phyloP scores from a whole-genome alignment of 2,329 filamentous ascomycete species.

The Dothiorella sarmentorum region DNA sequence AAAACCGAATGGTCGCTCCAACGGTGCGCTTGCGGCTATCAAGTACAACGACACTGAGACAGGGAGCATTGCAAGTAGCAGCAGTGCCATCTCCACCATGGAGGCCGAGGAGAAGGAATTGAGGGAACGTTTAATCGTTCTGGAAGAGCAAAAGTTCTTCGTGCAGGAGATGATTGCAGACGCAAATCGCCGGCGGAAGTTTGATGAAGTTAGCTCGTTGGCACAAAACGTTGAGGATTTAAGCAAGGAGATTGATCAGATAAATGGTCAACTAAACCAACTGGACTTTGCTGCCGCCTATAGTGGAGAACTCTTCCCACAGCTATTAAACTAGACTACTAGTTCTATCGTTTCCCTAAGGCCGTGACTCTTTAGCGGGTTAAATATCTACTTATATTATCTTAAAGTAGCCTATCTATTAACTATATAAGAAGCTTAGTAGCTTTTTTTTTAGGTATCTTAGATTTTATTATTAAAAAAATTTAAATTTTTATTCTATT shows the following conservation, averaged over 20 bases:
- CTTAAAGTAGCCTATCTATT: too few relatives aligned
- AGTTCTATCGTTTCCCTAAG: too few relatives aligned
- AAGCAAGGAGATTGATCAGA: slow-evolving; percentile 68
- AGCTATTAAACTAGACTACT: background rate
- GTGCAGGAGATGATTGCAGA: slow-evolving; percentile 80
- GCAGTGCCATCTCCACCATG: slow-evolving; percentile 60
- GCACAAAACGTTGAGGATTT: slow-evolving; percentile 79
- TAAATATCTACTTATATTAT: too few relatives aligned
- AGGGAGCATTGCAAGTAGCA: slow-evolving; percentile 54
- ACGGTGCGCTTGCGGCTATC: slow-evolving; percentile 52
- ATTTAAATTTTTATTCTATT: too few relatives aligned
- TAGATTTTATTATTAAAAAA: too few relatives aligned
- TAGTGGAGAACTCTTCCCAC: slow-evolving; percentile 24
- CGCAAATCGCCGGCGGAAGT: slow-evolving; percentile 71
- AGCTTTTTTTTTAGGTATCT: background rate
- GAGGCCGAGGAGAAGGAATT: slow-evolving; percentile 82
- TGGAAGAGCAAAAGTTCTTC: slow-evolving; percentile 89
- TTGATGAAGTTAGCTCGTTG: slow-evolving; percentile 81
- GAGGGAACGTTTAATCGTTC: slow-evolving; percentile 73
- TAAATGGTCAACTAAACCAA: slow-evolving; percentile 62
- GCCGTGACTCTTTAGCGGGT: too few relatives aligned
- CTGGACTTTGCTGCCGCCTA: slow-evolving; percentile 62
- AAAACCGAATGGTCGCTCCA: slow-evolving; percentile 32
- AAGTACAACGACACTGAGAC: slow-evolving; percentile 54
- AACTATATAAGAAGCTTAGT: too few relatives aligned